phyloP scores from a whole-genome alignment of 2,329 filamentous ascomycete genomes.

The Fusarium sp. region DNA sequence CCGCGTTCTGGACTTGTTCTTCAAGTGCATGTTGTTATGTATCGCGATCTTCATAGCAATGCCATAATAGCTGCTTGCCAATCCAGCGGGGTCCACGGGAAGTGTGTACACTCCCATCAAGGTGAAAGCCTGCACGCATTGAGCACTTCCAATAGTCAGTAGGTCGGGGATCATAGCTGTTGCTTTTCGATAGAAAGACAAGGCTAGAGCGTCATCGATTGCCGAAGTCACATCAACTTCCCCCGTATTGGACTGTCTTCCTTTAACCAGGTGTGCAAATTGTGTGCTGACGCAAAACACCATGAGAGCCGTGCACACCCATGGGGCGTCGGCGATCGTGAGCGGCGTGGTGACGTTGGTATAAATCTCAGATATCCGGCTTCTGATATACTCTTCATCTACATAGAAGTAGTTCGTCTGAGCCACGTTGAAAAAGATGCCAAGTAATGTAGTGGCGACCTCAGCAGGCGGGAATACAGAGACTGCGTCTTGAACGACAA shows the following conservation, averaged over 20 bases:
- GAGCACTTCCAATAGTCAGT: conserved; percentile 5
- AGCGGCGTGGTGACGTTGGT: not conserved
- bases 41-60: conserved; percentile 27
- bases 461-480: conserved; percentile 23
- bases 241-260: not conserved
- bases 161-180: conserved; percentile 13
- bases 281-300: conserved; percentile 28
- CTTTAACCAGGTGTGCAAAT: conserved; percentile 14
- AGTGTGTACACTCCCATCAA: conserved; percentile 23
- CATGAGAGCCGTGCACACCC: conserved; percentile 30
- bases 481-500: conserved; percentile 18
- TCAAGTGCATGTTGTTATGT: conserved; percentile 24
- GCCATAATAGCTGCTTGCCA: conserved; percentile 26
- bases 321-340: conserved; percentile 13
- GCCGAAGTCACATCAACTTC: not conserved
- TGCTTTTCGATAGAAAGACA: conserved; percentile 29
- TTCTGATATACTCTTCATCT: conserved; percentile 16
- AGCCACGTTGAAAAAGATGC: conserved; percentile 25
- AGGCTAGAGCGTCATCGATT: conserved; percentile 21
- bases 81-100: conserved; percentile 20
- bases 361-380: conserved; percentile 13
- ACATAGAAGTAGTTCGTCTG: conserved; percentile 33
- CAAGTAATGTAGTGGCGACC: conserved; percentile 1
- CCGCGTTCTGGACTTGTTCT: not conserved
- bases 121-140: conserved; percentile 22